Conservation (phyloP, 2,329 filamentous ascomycete genomes). For the Xylaria sp. region DNA sequence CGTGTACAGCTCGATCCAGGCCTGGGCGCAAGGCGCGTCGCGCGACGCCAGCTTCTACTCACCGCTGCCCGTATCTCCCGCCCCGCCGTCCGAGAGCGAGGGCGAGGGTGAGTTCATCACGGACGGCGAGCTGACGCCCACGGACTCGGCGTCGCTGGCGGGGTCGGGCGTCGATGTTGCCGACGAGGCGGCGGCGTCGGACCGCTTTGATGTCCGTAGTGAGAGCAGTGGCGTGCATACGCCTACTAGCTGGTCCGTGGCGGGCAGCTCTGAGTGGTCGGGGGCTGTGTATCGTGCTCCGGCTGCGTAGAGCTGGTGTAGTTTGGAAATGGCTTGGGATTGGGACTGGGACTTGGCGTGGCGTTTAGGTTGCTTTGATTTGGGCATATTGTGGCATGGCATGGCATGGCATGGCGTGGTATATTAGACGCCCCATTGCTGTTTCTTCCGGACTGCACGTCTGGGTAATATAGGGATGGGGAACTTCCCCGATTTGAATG, state of each 20-base stretch:
- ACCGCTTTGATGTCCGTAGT: constrained; percentile 60
- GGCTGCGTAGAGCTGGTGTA: constrained; percentile 60
- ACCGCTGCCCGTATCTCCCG: constrained; percentile 60
- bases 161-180: constrained; percentile 57
- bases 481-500: too few species aligned
- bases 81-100: constrained; percentile 54
- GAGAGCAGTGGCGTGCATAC: constrained; percentile 65
- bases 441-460: too few species aligned
- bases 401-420: too few species aligned
- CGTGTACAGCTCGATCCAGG: constrained; percentile 66
- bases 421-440: too few species aligned
- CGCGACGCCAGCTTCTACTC: constrained; percentile 61
- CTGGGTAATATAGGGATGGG: too few species aligned
- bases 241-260: constrained; percentile 68
- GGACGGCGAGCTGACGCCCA: constrained; percentile 62
- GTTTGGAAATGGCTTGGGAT: too few species aligned
- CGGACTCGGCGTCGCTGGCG: constrained; percentile 61
- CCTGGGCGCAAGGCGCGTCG: constrained; percentile 65
- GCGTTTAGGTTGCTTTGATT: too few species aligned
- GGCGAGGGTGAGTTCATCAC: constrained; percentile 50
- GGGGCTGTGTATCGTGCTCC: too few species aligned
- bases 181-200: constrained; percentile 49
- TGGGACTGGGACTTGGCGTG: too few species aligned
- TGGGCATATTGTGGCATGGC: too few species aligned
- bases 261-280: too few species aligned